phyloP scores from a whole-genome alignment of 306 rosid genomes.

The Coriaria nepalensis region DNA sequence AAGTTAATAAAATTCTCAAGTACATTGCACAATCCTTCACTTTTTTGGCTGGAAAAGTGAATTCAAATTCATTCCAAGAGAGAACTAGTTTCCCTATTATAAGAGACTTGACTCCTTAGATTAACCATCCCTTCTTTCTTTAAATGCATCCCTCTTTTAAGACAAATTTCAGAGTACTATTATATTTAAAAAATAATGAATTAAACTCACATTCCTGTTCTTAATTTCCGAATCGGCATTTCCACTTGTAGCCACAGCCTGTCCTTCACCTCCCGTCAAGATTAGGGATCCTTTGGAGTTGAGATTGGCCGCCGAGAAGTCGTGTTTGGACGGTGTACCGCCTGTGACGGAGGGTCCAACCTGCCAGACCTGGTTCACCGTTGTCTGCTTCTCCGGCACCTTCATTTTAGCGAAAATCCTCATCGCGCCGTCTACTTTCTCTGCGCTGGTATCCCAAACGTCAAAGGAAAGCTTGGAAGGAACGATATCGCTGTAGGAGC shows the following conservation, averaged over 20 bases:
- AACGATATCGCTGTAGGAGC: not conserved
- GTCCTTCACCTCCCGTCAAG: constrained; percentile 23
- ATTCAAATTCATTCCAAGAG: not conserved
- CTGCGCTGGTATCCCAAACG: constrained; percentile 21
- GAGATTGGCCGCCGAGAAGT: not conserved
- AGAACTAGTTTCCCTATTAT: no score
- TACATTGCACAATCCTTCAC: no score
- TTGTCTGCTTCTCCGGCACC: constrained; percentile 24
- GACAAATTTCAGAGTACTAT: no score
- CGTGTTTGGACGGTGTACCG: constrained; percentile 12
- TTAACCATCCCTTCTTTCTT: no score
- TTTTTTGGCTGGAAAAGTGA: not conserved
- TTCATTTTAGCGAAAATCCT: constrained; percentile 30
- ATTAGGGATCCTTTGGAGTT: constrained; percentile 12
- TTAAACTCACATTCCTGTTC: constrained; percentile 50
- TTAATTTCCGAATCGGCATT: constrained; percentile 19
- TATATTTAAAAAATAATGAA: no score
- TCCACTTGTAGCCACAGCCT: constrained; percentile 1
- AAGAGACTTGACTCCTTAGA: no score
- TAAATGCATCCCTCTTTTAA: no score
- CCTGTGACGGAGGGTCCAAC: constrained; percentile 32
- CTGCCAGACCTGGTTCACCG: constrained; percentile 53
- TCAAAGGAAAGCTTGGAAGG: constrained; percentile 14
- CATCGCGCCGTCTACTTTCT: constrained; percentile 10
- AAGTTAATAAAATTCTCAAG: no score